Evolutionary conservation across 441 rosid species (phyloP).

Genomic region (Cnidoscolus chayamansa): DNA sequence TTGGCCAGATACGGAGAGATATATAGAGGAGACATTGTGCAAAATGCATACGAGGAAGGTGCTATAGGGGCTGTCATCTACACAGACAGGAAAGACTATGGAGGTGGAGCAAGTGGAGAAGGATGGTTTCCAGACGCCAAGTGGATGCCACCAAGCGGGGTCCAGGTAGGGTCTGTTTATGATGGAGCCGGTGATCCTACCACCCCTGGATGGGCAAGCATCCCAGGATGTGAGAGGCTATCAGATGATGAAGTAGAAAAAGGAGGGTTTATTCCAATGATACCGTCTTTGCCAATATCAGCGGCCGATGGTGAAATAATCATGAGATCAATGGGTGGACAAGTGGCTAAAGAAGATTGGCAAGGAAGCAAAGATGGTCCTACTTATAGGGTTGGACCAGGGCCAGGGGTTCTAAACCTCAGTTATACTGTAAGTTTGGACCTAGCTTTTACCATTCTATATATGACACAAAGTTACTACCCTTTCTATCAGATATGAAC

Average conservation of each 20-base stretch:
- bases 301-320: slow-evolving; percentile 68
- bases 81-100: slow-evolving; percentile 70
- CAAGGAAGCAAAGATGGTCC: slow-evolving; percentile 63
- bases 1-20: slow-evolving; percentile 66
- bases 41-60: slow-evolving; percentile 60
- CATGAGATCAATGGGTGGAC: slow-evolving; percentile 50
- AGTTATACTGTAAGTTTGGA: slow-evolving; percentile 50
- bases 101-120: slow-evolving; percentile 43
- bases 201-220: slow-evolving; percentile 89
- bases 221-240: slow-evolving; percentile 71
- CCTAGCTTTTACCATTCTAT: background rate
- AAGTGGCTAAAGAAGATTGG: slow-evolving; percentile 53
- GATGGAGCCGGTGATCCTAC: slow-evolving; percentile 67
- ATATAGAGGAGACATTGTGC: slow-evolving; percentile 74
- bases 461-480: background rate
- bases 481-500: background rate
- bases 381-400: slow-evolving; percentile 61
- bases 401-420: slow-evolving; percentile 64
- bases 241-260: slow-evolving; percentile 55
- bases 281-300: slow-evolving; percentile 77
- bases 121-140: slow-evolving; percentile 60
- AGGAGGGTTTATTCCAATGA: slow-evolving; percentile 51
- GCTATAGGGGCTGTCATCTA: slow-evolving; percentile 58
- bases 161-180: slow-evolving; percentile 72
- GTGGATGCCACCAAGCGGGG: slow-evolving; percentile 89